phyloP scores from a whole-genome alignment of 2,329 filamentous ascomycete species.

The Passalora sequoiae region DNA sequence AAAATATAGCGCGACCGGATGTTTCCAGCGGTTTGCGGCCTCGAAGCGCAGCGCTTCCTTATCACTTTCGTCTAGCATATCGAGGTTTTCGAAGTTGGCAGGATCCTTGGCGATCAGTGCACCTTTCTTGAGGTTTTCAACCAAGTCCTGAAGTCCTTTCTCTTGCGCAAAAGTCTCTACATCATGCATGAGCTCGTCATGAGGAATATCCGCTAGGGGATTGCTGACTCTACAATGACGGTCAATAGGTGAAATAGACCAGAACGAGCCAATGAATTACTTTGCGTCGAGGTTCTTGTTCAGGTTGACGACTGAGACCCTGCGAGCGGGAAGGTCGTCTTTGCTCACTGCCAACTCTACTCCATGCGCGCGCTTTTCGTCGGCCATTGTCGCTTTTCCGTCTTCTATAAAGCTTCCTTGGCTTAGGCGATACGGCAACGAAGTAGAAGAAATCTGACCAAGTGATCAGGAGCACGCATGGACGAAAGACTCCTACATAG shows the following conservation, averaged over 20 bases:
- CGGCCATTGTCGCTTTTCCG: too few species aligned
- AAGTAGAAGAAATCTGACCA: too few species aligned
- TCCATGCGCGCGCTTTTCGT: slow-evolving; percentile 5
- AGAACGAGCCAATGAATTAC: too few species aligned
- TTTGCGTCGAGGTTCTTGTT: slow-evolving; percentile 26
- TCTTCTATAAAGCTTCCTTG: too few species aligned
- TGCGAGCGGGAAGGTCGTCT: background rate
- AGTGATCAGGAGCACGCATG: too few species aligned
- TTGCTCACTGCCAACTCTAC: background rate
- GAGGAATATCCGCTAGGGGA: slow-evolving; percentile 50
- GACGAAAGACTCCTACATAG: too few species aligned
- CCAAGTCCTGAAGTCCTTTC: slow-evolving; percentile 38
- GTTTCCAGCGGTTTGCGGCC: slow-evolving; percentile 46
- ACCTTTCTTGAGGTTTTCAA: slow-evolving; percentile 43
- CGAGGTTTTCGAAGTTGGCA: slow-evolving; percentile 40
- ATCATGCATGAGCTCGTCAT: slow-evolving; percentile 49
- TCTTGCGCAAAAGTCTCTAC: slow-evolving; percentile 53
- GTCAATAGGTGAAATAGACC: too few species aligned
- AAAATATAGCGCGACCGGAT: slow-evolving; percentile 46
- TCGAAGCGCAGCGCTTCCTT: slow-evolving; percentile 42
- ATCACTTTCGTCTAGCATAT: slow-evolving; percentile 42
- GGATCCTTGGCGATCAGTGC: slow-evolving; percentile 49
- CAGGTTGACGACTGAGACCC: slow-evolving; percentile 14
- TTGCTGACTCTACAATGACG: slow-evolving; percentile 48
- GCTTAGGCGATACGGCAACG: too few species aligned